Percentiles rank a stretch among this genome's conserved stretches.
Conservation (phyloP, 176 grass and related monocot genomes). For the Avena eriantha region DNA sequence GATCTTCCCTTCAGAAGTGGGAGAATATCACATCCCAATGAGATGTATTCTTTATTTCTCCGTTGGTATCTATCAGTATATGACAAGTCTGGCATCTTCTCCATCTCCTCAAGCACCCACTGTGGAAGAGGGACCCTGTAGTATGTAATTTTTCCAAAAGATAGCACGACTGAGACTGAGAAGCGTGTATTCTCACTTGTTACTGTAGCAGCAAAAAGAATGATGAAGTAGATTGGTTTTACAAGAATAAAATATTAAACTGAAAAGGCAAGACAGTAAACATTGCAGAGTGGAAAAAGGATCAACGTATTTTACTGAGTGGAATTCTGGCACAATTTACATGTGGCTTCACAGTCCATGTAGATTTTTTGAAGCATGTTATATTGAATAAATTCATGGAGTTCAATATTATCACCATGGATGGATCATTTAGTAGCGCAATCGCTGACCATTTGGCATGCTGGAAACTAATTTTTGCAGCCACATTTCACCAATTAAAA, state of each 20-base stretch:
- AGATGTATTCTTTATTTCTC: constrained; percentile 85
- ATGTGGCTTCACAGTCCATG: not conserved
- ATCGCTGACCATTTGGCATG: not conserved
- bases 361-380: not conserved
- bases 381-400: constrained; percentile 18
- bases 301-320: constrained; percentile 6
- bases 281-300: constrained; percentile 1
- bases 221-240: not conserved
- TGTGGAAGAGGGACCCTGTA: constrained; percentile 70
- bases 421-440: not conserved
- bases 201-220: not conserved
- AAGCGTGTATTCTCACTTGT: not conserved
- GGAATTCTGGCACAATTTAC: not conserved
- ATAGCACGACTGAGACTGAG: constrained; percentile 23
- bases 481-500: not conserved
- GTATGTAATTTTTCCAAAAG: not conserved
- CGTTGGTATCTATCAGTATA: constrained; percentile 65
- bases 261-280: constrained; percentile 24
- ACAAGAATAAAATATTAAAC: not conserved
- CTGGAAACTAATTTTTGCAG: not conserved
- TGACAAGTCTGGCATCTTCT: constrained; percentile 68
- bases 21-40: constrained; percentile 72
- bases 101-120: constrained; percentile 85
- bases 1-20: constrained; percentile 72
- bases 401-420: not conserved